Conservation (phyloP, 192 early-diverging fungal genomes). For the Nowakowskiella sp. region DNA sequence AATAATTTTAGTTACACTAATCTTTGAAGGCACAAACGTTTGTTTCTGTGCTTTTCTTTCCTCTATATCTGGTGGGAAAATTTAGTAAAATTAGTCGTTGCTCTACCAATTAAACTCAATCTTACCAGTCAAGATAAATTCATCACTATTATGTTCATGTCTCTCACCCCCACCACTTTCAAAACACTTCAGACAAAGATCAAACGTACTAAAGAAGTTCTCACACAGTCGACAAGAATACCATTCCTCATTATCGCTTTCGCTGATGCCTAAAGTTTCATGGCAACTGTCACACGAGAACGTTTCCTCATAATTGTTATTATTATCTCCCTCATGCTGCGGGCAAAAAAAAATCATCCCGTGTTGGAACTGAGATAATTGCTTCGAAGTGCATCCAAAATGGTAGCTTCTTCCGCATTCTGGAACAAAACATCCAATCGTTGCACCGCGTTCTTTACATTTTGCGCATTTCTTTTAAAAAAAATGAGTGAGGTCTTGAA, state of each 20-base stretch:
- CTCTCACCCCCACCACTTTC: conserved; percentile 9
- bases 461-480: conserved; percentile 49
- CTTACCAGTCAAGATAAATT: conserved; percentile 31
- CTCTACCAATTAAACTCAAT: too few species aligned
- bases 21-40: too few species aligned
- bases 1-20: too few species aligned
- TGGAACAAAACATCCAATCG: conserved; percentile 75
- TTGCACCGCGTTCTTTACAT: conserved; percentile 76
- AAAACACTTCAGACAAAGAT: conserved; percentile 47
- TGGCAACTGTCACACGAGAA: conserved; percentile 65
- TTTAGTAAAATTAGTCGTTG: too few species aligned
- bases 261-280: too few species aligned
- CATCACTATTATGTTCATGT: conserved; percentile 36
- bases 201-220: conserved; percentile 63
- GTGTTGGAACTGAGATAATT: conserved; percentile 58
- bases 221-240: conserved; percentile 52
- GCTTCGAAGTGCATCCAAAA: conserved; percentile 66
- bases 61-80: too few species aligned
- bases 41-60: too few species aligned
- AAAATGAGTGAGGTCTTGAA: conserved; percentile 6
- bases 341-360: conserved; percentile 88
- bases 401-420: conserved; percentile 80
- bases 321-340: conserved; percentile 52
- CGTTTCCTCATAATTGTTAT: conserved; percentile 53
- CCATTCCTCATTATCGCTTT: conserved; percentile 51